Evolutionary conservation across 805 yeast genomes (phyloP).

Genomic region (Jamesozyma jinghongensis): DNA sequence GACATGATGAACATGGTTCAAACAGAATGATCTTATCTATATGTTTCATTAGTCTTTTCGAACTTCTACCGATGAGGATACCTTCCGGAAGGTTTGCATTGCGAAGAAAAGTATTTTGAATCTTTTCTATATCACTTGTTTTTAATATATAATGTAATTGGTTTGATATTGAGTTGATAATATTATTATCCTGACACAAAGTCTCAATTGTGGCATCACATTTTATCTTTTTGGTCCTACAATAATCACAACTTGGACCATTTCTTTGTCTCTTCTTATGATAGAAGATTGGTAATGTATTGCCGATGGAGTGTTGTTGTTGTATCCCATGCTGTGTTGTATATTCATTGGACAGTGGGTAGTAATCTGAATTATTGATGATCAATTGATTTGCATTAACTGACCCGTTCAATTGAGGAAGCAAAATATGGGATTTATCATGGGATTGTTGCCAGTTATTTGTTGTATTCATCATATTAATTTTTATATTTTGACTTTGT

Average conservation of each 20-base stretch:
- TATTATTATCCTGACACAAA: conserved; percentile 23
- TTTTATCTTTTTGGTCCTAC: conserved; percentile 60
- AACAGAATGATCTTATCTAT: conserved; percentile 37
- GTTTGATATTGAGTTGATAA: conserved; percentile 13
- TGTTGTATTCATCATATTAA: too few species aligned
- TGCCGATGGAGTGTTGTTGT: too few species aligned
- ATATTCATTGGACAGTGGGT: too few species aligned
- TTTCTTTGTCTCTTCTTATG: conserved; percentile 45
- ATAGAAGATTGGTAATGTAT: background rate
- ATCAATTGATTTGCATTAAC: too few species aligned
- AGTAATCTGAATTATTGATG: too few species aligned
- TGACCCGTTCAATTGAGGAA: too few species aligned
- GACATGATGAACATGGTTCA: conserved; percentile 48
- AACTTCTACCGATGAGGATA: background rate
- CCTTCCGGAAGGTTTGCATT: conserved; percentile 2
- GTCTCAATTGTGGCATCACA: conserved; percentile 58
- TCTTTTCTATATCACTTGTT: conserved; percentile 4
- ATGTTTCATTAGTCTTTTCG: conserved; percentile 16
- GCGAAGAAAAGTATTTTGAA: conserved; percentile 2
- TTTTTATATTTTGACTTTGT: too few species aligned
- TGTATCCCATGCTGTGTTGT: too few species aligned
- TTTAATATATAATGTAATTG: conserved; percentile 14
- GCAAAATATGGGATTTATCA: too few species aligned
- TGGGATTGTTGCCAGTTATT: too few species aligned
- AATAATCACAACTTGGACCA: conserved; percentile 69